A percentile compares a stretch with the other conserved stretches of the same genome.
Conservation (phyloP, 805 yeast species). For the Barnettozyma sp. region DNA sequence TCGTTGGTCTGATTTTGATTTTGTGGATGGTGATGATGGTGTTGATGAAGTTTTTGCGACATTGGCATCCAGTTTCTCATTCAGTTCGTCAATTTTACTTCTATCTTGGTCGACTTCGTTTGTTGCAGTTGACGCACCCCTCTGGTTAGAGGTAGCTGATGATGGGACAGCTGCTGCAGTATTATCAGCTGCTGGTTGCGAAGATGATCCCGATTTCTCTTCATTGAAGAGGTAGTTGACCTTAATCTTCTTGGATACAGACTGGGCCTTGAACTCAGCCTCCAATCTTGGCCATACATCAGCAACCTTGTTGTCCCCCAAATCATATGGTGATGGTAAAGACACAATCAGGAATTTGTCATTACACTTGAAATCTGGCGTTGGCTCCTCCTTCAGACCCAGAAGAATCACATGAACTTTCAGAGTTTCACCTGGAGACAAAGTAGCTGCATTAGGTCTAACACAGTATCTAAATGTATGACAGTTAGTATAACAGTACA, state of each 20-base stretch:
- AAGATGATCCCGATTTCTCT: conserved; percentile 11
- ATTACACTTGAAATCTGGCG: conserved; percentile 67
- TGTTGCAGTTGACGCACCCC: too few species aligned
- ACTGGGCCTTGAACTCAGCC: conserved; percentile 44
- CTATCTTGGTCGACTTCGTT: conserved; percentile 34
- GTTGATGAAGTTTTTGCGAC: conserved; percentile 22
- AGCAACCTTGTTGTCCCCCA: conserved; percentile 52
- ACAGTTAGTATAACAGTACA: conserved; percentile 9
- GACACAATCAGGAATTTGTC: conserved; percentile 91
- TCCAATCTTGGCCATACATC: conserved; percentile 75
- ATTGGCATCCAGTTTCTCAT: conserved; percentile 39
- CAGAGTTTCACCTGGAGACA: conserved; percentile 65
- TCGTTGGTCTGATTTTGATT: conserved; percentile 16
- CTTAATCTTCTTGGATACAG: conserved; percentile 58
- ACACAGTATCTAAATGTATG: conserved; percentile 54
- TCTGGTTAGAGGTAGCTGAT: too few species aligned
- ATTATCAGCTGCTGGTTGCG: conserved; percentile 3
- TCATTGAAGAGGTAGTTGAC: conserved; percentile 42
- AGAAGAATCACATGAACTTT: conserved; percentile 80
- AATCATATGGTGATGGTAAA: conserved; percentile 60
- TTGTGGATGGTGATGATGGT: conserved; percentile 2
- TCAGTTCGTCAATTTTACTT: conserved; percentile 36
- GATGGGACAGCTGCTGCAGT: too few species aligned
- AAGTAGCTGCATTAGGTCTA: conserved; percentile 84
- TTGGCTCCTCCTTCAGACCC: conserved; percentile 72